Base-by-base conservation (phyloP, 78 protist species). In the Cavenderia fasciculata region DNA sequence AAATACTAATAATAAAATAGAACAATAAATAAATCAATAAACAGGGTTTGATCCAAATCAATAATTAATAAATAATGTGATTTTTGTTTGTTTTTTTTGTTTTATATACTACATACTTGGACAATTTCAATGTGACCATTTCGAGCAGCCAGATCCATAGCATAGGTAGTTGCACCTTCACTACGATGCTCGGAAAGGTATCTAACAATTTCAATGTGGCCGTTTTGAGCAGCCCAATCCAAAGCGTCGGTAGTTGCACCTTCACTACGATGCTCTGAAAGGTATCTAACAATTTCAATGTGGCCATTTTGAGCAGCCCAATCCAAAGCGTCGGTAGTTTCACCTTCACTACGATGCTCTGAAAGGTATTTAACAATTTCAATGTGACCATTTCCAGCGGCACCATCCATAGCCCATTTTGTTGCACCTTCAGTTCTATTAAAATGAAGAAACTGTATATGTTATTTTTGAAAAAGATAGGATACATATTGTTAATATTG, bases 381-480 rank as follows among this genome's bases (percentile, higher is more conserved):
- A 7, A 52, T 21, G 21, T 52, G 59, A 52, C n/a, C n/a, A 8
- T 19, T 19, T 3, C 10, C 4, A 21, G 59, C 4, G 4, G 59
- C 59, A 19, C 21, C 4, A 19, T 52, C 10, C 59, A 52, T 52
- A 21, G n/a, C 59, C n/a, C n/a, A n/a, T n/a, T n/a, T n/a, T n/a
- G n/a, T n/a, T n/a, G n/a, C n/a, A 27, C 63, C 63, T 57, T 57
- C 63, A 21, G 63, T 25, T 57, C 63, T 10, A 27, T 57, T 57
- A 7, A 27, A 10, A 57, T 57, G 63, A 7, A 57, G 8, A 29
- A 29, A 57, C 33, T 57, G n/a, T 18, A 57, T 3, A 27, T n/a
- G n/a, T n/a, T n/a, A n/a, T n/a, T n/a, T n/a, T n/a, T n/a, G n/a
- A n/a, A n/a, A n/a, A n/a, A n/a, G n/a, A n/a, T n/a, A n/a, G n/a